phyloP scores from a whole-genome alignment of 2,329 filamentous ascomycete genomes.

The Chaetomiaceae sp. region DNA sequence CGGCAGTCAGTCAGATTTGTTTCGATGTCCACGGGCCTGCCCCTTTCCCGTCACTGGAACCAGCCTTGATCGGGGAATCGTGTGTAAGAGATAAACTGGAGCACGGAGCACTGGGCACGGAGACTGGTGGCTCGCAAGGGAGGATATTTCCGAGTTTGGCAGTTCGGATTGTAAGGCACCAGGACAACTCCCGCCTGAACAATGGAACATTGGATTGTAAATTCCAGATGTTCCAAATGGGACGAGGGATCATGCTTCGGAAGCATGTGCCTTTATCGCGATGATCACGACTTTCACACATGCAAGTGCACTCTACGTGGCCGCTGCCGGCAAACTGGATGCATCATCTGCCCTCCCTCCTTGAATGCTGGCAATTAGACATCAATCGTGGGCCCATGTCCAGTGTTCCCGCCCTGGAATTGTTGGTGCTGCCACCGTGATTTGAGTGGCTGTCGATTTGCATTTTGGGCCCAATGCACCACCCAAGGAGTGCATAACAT shows the following conservation, averaged over 20 bases:
- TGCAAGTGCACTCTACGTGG: conserved; percentile 12
- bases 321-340: conserved; percentile 13
- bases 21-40: not conserved
- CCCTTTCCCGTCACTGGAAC: conserved; percentile 9
- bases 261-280: conserved; percentile 16
- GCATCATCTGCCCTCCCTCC: conserved; percentile 3
- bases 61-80: conserved; percentile 13
- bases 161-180: not conserved
- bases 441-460: conserved; percentile 28
- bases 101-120: conserved; percentile 19
- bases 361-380: conserved; percentile 15
- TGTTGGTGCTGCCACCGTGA: conserved; percentile 16
- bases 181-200: not conserved
- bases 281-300: not conserved
- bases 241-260: conserved; percentile 1
- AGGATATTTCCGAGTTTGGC: conserved; percentile 19
- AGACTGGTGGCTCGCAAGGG: too few relatives aligned
- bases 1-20: conserved; percentile 3
- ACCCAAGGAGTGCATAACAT: conserved; percentile 24
- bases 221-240: conserved; percentile 12
- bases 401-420: conserved; percentile 15
- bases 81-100: conserved; percentile 22
- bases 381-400: conserved; percentile 15
- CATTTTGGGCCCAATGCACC: conserved; percentile 18
- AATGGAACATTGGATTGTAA: conserved; percentile 9